Base-by-base conservation (phyloP, 352 stramenopile genomes). In the Pythium pyrilobum region DNA sequence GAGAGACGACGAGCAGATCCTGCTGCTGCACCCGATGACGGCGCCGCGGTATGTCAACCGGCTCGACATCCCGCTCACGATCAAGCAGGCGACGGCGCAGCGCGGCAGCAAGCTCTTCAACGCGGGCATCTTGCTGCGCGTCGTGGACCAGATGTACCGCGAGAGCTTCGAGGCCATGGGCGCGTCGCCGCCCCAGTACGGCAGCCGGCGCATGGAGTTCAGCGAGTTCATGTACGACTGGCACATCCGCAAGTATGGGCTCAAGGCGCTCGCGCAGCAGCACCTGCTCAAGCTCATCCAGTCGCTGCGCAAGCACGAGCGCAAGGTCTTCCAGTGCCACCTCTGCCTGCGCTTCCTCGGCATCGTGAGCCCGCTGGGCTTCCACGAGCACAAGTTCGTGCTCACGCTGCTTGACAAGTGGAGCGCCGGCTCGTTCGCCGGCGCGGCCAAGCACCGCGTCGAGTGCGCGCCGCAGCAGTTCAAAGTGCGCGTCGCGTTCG, bases 181-280 rank as follows among this genome's bases (percentile, higher is more conserved):
- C 10, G 56, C 73, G 25, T 77, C 71, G 38, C 64, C 85, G 38
- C 64, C 85, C 12, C 46, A 92, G 56, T 88, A 92, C 51, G 80
- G 77, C 28, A 77, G 61, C 54, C 71, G 77, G 4, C 76, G 78
- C 24, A 92, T 87, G 68, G 74, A 82, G 36, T 91, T 89, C 52
- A 87, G 78, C 49, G 78, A 92, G 58, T 92, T 89, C 49, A 73
- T 92, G 43, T 89, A 89, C 58, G 81, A 91, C 56, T 89, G 81
- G 81, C 80, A 91, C 38, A 84, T 89, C 31, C 78, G 81, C 43
- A 91, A 91, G 68, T 85, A 85, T 46, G 78, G 78, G 8, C 74
- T 89, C 25, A 89, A 87, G 56, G 54, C 78, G 5, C 73, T 92
- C 21, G 81, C 78, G 4, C 74, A 88, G 61, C 78, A 85, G 50